Percentiles rank a stretch among this genome's conserved stretches.
Conservation (phyloP, 441 rosid genomes). For the Pelargonium citronellum region DNA sequence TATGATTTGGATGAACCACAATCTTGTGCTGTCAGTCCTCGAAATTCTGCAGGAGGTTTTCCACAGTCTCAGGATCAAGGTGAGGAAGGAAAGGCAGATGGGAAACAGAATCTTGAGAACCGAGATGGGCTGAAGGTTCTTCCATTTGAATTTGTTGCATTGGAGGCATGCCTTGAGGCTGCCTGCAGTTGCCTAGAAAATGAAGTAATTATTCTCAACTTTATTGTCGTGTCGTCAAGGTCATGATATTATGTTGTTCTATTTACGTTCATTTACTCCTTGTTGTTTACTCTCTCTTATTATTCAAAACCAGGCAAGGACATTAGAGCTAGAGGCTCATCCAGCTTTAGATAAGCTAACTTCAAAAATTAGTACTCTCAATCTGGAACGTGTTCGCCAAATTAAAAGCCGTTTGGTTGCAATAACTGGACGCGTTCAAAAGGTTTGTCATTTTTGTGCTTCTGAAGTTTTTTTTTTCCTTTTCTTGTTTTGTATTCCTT, state of each 20-base stretch:
- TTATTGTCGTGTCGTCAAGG: neutral
- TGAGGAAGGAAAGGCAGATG: conserved; percentile 44
- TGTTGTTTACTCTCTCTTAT: conserved; percentile 7
- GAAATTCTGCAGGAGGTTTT: conserved; percentile 27
- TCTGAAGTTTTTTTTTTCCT: neutral
- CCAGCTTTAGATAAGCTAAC: conserved; percentile 86
- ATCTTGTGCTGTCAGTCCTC: conserved; percentile 26
- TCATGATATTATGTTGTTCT: neutral
- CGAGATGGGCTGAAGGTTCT: conserved; percentile 62
- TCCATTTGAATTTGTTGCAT: conserved; percentile 80
- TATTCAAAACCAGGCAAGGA: conserved; percentile 42
- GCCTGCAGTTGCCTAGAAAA: conserved; percentile 77
- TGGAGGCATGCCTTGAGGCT: conserved; percentile 89
- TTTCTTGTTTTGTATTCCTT: too few species aligned
- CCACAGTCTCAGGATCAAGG: conserved; percentile 28
- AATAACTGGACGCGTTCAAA: conserved; percentile 87
- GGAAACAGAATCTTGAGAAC: conserved; percentile 53
- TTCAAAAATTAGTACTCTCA: conserved; percentile 87
- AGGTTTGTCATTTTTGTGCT: conserved; percentile 36
- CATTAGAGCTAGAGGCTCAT: conserved; percentile 80
- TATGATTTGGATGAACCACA: conserved; percentile 38
- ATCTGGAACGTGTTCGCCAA: conserved; percentile 79
- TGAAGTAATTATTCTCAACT: conserved; percentile 40
- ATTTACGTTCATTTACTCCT: too few species aligned
- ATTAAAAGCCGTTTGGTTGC: conserved; percentile 88